Evolutionary conservation across 1,284 basidiomycete species (phyloP).

Genomic region (Apiotrichum akiyoshidainum): DNA sequence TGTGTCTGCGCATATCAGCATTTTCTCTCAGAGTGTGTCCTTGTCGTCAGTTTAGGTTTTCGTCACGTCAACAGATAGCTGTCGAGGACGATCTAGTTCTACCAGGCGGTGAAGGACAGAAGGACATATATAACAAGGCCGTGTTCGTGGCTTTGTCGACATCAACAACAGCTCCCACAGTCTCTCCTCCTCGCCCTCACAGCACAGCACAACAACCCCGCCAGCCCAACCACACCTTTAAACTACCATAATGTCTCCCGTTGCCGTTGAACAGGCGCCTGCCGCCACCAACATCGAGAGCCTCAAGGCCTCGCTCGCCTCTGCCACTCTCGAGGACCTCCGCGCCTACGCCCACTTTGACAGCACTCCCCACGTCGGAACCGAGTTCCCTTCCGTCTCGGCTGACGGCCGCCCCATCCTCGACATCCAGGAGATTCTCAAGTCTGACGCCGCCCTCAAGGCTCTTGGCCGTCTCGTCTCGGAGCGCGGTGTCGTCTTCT

Average conservation of each 20-base stretch:
- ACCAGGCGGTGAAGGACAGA: too few species aligned
- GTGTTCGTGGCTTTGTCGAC: too few species aligned
- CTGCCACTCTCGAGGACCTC: background rate
- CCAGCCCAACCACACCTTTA: background rate
- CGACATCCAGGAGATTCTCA: constrained; percentile 28
- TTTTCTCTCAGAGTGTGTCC: too few species aligned
- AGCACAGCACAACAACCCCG: background rate
- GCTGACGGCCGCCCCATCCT: constrained; percentile 28
- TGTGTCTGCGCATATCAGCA: too few species aligned
- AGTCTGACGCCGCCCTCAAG: constrained; percentile 22
- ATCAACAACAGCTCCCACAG: too few species aligned
- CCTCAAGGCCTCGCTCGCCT: background rate
- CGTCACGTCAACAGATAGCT: too few species aligned
- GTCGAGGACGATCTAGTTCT: too few species aligned
- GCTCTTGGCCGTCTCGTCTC: constrained; percentile 52
- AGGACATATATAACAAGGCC: too few species aligned
- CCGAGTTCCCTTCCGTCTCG: constrained; percentile 41
- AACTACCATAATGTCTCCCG: constrained; percentile 7
- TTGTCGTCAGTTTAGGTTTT: too few species aligned
- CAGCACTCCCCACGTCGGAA: constrained; percentile 36
- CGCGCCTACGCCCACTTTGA: constrained; percentile 32
- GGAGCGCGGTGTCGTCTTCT: constrained; percentile 67
- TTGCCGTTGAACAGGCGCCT: constrained; percentile 7
- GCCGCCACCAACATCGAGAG: background rate
- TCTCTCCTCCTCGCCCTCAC: background rate